Conservation (phyloP, 2,329 filamentous ascomycete species). For the Neonectria faginata region DNA sequence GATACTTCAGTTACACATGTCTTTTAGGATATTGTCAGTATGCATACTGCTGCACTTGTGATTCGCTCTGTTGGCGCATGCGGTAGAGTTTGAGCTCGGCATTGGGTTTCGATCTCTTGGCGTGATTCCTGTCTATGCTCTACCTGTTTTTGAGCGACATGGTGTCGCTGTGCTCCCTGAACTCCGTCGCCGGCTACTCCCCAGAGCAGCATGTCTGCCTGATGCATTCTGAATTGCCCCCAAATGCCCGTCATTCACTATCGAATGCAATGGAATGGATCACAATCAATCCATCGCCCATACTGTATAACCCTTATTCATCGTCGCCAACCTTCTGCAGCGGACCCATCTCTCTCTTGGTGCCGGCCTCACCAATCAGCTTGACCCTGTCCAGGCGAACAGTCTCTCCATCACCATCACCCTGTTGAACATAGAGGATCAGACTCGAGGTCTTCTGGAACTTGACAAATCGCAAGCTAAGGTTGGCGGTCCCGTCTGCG, state of each 20-base stretch:
- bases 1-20: neutral
- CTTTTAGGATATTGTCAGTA: neutral
- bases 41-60: neutral
- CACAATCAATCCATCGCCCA: slow-evolving; percentile 13
- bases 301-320: slow-evolving; percentile 57
- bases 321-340: slow-evolving; percentile 92
- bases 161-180: slow-evolving; percentile 32
- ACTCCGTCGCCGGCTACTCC: slow-evolving; percentile 34
- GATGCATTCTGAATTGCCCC: slow-evolving; percentile 25
- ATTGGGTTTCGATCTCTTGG: neutral
- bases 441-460: slow-evolving; percentile 94
- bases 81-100: neutral
- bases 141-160: slow-evolving; percentile 27
- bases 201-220: slow-evolving; percentile 26
- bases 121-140: slow-evolving; percentile 37
- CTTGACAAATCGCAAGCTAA: slow-evolving; percentile 89
- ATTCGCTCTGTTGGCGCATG: neutral
- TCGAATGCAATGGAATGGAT: slow-evolving; percentile 8
- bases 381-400: slow-evolving; percentile 83
- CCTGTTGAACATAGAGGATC: slow-evolving; percentile 89
- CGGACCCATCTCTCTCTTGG: slow-evolving; percentile 94
- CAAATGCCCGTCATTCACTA: slow-evolving; percentile 13
- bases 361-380: slow-evolving; percentile 88
- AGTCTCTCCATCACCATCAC: slow-evolving; percentile 85
- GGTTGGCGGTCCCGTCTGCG: slow-evolving; percentile 76